A percentile compares a stretch with the other conserved stretches of the same genome.
Conservation (phyloP, 1,284 basidiomycete species). For the Hemileia vastatrix region DNA sequence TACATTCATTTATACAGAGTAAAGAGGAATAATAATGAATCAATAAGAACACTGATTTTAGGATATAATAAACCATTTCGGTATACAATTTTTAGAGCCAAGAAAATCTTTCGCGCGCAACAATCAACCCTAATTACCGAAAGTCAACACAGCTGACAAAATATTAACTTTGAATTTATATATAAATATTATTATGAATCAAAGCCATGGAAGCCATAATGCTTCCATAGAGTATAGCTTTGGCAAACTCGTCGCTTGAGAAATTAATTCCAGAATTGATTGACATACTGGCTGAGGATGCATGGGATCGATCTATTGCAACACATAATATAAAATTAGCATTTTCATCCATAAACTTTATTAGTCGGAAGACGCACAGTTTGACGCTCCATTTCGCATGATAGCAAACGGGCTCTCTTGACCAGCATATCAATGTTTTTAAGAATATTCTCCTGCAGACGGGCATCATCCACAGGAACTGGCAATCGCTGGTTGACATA, state of each 20-base stretch:
- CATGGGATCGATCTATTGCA: slow-evolving; percentile 18
- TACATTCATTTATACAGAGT: no score
- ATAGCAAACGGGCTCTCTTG: slow-evolving; percentile 72
- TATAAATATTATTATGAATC: no score
- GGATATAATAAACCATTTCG: no score
- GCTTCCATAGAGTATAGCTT: slow-evolving; percentile 58
- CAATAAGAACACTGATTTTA: no score
- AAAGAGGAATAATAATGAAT: no score
- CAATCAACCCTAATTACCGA: no score
- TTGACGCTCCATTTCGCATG: slow-evolving; percentile 71
- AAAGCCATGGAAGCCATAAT: slow-evolving; percentile 63
- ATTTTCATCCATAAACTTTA: neutral
- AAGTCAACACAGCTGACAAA: no score
- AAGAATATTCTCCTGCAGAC: slow-evolving; percentile 60
- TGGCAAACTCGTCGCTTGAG: slow-evolving; percentile 50
- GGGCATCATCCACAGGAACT: slow-evolving; percentile 48
- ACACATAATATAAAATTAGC: slow-evolving; percentile 18
- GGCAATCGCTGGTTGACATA: slow-evolving; percentile 26
- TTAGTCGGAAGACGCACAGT: slow-evolving; percentile 51
- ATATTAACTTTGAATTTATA: no score
- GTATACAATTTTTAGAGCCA: no score
- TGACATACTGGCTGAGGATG: slow-evolving; percentile 58
- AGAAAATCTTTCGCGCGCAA: no score
- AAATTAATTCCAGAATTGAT: slow-evolving; percentile 75
- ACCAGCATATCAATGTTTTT: slow-evolving; percentile 71